These are phyloP conservation scores for Podaxis rugospora DNA, from an alignment of 768 basidiomycete species.

Conservation along the genomic window DNA sequence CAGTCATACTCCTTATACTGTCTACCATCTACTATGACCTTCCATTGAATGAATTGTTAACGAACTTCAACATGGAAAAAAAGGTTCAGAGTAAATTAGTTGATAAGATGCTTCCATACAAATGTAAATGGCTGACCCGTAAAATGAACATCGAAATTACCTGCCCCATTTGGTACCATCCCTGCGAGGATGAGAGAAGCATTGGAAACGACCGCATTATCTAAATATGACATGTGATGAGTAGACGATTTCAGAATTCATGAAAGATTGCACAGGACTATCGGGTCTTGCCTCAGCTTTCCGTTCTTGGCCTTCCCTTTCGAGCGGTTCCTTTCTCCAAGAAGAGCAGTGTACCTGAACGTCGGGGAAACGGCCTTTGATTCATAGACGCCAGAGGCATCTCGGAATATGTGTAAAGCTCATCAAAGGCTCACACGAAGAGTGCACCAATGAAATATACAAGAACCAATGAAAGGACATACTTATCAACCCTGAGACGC, in stretches of 20 bases:
- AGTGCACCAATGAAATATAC: background rate
- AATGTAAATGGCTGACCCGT: too few relatives aligned
- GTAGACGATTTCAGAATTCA: background rate
- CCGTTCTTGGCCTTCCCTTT: slow-evolving; percentile 2
- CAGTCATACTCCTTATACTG: too few relatives aligned
- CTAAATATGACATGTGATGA: background rate
- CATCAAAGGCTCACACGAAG: background rate
- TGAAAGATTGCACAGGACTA: background rate
- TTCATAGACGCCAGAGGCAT: slow-evolving; percentile 1
- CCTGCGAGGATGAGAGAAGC: background rate
- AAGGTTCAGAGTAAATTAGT: too few relatives aligned
- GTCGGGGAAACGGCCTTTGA: background rate
- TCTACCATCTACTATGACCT: too few relatives aligned
- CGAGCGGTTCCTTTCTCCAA: slow-evolving; percentile 1
- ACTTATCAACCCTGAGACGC: background rate
- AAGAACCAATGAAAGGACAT: background rate
- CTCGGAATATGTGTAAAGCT: background rate
- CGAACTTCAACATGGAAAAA: too few relatives aligned
- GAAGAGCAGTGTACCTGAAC: slow-evolving; percentile 6
- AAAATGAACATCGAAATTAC: too few relatives aligned
- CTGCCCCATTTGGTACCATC: background rate
- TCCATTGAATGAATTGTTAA: too few relatives aligned
- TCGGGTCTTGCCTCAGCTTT: background rate
- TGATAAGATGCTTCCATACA: too few relatives aligned
- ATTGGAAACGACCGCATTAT: background rate